Evolutionary conservation across 176 grass and related monocot species (phyloP).

Genomic region (Triticum aestivum): IWGSC_CS_RefSeq_v2.1 NC_057796.1:322703229-322703728

Average conservation of each 20-base stretch:
- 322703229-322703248: not conserved
- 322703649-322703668: not conserved
- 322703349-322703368: not conserved
- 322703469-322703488: not conserved
- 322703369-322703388: not conserved
- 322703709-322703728: not conserved
- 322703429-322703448: not conserved
- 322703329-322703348: not conserved
- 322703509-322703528: slow-evolving; percentile 23
- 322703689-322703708: not conserved
- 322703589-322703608: not conserved
- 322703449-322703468: slow-evolving; percentile 19
- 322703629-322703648: not conserved
- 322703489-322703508: not conserved
- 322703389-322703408: not conserved
- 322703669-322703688: slow-evolving; percentile 9
- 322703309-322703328: not conserved
- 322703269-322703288: not conserved
- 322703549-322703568: not conserved
- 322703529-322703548: not conserved
- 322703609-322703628: not conserved
- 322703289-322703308: not conserved
- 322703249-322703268: not conserved
- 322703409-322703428: not conserved
- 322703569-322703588: not conserved